Base-by-base conservation (phyloP, 805 yeast species). In the Candida insectorum region DNA sequence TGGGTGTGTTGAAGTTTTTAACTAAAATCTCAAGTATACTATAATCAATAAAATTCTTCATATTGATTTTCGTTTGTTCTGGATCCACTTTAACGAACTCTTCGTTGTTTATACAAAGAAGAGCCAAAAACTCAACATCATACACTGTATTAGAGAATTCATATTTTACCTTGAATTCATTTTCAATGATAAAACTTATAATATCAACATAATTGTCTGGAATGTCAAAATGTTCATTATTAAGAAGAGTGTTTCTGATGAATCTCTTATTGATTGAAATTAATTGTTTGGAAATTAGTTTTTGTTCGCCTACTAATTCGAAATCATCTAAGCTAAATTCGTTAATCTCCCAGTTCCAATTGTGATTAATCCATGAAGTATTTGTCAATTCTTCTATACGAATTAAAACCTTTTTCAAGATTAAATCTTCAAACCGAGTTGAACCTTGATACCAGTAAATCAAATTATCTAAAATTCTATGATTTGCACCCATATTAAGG, bases 111-210 rank as follows among this genome's bases (percentile, higher is more conserved):
- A 82, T 52, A 4, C 81, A 56, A 39, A 80, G 50, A 34, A 82
- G 61, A 40, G 85, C 53, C 23, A 88, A 46, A 48, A 88, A 85
- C 48, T 81, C 79, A n/a, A 79, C 71, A 50, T 86, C 91, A 54
- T 88, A 85, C 5, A 60, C 43, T 0, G 64, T 52, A 1, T 54
- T 40, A 6, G 43, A 41, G 28, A 60, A 60, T 2, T 43, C 34
- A 22, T 54, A 48, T 11, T 47, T 41, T 4, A 47, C 37, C 13
- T 33, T 33, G 20, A 39, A 42, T 6, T 44, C 37, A 20, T 45
- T 48, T 5, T 31, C 15, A 36, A 29, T 16, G 51, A 58, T 24
- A 23, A 27, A 40, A 9, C 28, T 10, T 2, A 35, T 21, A 10
- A 40, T 34, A 3, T 24, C 31, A 8, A 19, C 7, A 23, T 43